Evolutionary conservation across 2,329 filamentous ascomycete genomes (phyloP), one percentile per base, ranked within the genome.

Genomic region (Aspergillus thermomutatus): DNA sequence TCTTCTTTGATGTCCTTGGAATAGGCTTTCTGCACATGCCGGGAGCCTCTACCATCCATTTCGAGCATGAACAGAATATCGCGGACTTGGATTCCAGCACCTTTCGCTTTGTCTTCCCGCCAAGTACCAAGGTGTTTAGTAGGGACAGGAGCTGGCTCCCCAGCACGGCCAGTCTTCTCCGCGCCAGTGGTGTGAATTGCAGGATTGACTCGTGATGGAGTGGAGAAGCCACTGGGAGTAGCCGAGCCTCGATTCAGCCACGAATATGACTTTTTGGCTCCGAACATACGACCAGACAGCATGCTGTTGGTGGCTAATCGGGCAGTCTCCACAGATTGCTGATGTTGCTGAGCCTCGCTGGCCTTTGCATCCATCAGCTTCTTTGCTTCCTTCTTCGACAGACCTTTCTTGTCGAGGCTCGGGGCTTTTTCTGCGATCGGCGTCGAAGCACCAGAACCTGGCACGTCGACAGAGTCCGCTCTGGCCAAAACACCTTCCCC

Each of bases 321-420:
- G 54, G 90, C 90, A 0, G 92, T 96, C 54, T 86, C 82, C 70
- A 97, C 96, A 26, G 93, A 91, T 60, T 88, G 89, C 23, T 87
- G 86, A 62, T 93, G 91, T 62, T 88, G 89, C 57, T 87, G 87
- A 19, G 88, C 88, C 68, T 95, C 91, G 0, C 86, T 89, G 23
- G 87, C 83, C 65, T 89, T 90, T 3, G 81, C 79, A 58, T 91
- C 87, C n/a, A 86, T 84, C 63, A 88, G 82, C 61, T 87, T 89
- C 73, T 88, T 91, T 69, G 88, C 82, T 72, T 96, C 92, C 77
- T 97, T 97, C 80, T 97, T 97, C 4, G 88, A 89, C 52, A 90
- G 82, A 3, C 86, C 82, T 72, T 92, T 93, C 62, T 78, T 77
- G 40, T 84, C 81, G 1, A 79, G 71, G 53, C 89, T 87, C 0